A percentile compares a stretch with the other conserved stretches of the same genome.
Evolutionary conservation across 768 basidiomycete species (phyloP).

Genomic region (Cyathus striatus): DNA sequence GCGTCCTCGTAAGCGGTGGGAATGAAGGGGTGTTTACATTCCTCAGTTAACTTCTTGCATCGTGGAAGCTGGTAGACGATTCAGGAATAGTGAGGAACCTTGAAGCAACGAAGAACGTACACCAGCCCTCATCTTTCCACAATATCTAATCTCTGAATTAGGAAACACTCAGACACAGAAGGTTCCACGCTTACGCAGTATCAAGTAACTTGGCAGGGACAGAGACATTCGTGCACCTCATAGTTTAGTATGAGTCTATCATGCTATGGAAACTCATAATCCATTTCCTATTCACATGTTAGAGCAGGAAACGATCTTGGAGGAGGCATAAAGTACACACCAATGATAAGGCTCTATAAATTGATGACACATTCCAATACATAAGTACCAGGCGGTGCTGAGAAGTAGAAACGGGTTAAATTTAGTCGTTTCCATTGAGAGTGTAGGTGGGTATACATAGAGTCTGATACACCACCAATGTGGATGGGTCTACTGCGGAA

Average conservation of each 20-base stretch:
- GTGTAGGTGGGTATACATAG: constrained; percentile 32
- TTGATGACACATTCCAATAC: constrained; percentile 67
- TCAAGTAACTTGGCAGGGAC: constrained; percentile 39
- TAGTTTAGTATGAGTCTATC: constrained; percentile 35
- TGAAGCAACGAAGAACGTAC: constrained; percentile 27
- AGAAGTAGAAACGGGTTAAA: constrained; percentile 39
- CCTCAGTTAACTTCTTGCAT: constrained; percentile 52
- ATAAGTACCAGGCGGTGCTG: constrained; percentile 72
- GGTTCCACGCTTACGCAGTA: constrained; percentile 33
- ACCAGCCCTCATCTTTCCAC: constrained; percentile 55
- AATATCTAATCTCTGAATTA: constrained; percentile 29
- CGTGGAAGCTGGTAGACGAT: constrained; percentile 44
- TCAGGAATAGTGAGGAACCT: neutral
- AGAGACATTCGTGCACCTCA: constrained; percentile 50
- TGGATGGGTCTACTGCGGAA: constrained; percentile 67
- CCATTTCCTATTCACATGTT: constrained; percentile 44
- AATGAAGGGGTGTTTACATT: constrained; percentile 63
- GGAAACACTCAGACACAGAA: constrained; percentile 30
- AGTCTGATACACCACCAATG: constrained; percentile 74
- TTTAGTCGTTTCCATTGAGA: neutral
- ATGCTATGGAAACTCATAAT: constrained; percentile 51
- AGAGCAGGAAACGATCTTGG: neutral
- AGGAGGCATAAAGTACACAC: constrained; percentile 19
- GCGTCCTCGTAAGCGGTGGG: constrained; percentile 62
- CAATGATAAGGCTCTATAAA: constrained; percentile 69